These are phyloP conservation scores for Vicia sativa DNA, from an alignment of 306 rosid species.

Conservation along the genomic window DNA sequence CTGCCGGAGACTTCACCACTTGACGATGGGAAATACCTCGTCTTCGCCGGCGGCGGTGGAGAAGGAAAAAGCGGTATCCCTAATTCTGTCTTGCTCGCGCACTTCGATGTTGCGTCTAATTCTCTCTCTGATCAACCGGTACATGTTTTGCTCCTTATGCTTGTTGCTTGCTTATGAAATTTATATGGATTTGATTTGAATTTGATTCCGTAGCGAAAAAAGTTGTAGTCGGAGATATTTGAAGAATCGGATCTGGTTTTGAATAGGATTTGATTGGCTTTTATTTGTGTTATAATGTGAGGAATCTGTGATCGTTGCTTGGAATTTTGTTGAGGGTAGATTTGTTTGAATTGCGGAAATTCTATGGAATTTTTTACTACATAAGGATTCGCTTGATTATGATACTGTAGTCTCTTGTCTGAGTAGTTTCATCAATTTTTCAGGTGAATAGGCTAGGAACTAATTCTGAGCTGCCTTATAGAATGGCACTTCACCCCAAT, in stretches of 20 bases:
- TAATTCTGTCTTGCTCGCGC: conserved; percentile 62
- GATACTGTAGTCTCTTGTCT: conserved; percentile 15
- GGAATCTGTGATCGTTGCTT: conserved; percentile 16
- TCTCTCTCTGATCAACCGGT: conserved; percentile 75
- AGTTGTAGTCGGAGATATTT: neutral
- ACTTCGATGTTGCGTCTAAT: conserved; percentile 56
- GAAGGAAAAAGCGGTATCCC: conserved; percentile 85
- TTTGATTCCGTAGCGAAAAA: neutral
- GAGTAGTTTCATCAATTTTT: conserved; percentile 34
- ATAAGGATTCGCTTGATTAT: conserved; percentile 7
- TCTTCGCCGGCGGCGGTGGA: conserved; percentile 89
- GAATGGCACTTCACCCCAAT: conserved; percentile 78
- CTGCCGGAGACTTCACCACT: neutral
- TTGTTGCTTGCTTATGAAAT: neutral
- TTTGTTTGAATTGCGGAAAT: conserved; percentile 10
- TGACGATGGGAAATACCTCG: conserved; percentile 43
- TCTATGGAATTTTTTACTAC: neutral
- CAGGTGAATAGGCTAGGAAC: conserved; percentile 71
- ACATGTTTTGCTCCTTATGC: conserved; percentile 38
- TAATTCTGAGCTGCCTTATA: conserved; percentile 76
- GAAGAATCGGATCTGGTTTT: conserved; percentile 37
- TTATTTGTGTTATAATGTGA: conserved; percentile 1
- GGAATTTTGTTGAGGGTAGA: neutral
- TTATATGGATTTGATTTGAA: conserved; percentile 19
- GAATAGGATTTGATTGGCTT: conserved; percentile 17